Evolutionary conservation across 164 flowering plant genomes (phyloP), one percentile per base, ranked within the genome.

Genomic region (Stephania japonica): DNA sequence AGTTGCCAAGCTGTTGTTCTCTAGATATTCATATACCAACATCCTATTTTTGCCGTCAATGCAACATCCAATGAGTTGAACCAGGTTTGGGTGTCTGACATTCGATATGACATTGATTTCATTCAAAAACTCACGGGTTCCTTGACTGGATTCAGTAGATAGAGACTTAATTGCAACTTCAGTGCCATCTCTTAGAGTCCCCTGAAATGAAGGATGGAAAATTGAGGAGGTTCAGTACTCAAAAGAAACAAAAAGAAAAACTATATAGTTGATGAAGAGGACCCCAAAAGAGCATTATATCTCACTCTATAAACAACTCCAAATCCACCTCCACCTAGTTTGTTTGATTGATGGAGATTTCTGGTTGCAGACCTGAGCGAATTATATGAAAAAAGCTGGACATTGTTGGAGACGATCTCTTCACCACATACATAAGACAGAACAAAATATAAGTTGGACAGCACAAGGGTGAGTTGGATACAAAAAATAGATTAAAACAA

Each of bases 251-350:
- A 59, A 10, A 59, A n/a, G 25, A 59, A 2, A 59, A 32, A 32
- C 38, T 12, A 14, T 50, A 49, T 16, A 38, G 16, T 47, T 5
- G 27, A 64, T 67, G 68, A 47, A 65, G 64, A 64, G 25, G 16
- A 41, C 10, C 19, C 63, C 32, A 47, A 25, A 62, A 18, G 11
- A n/a, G 44, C 5, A 32, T 42, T 26, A 43, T 70, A 49, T 24
- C 86, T 84, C 75, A 93, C 98, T 86, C 70, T 89, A 72, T 88
- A 83, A 64, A 93, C 98, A 73, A 88, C 89, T 71, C 98, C 98
- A 74, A 86, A 93, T 80, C 96, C 96, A 63, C 98, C 96, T 70
- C 84, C 80, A 6, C 98, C 98, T n/a, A 93, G 79, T 80, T 56
- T 84, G 80, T 82, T 89, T 19, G 83, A 83, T 43, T 83, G 86